A percentile compares a stretch with the other conserved stretches of the same genome.
Conservation (phyloP, 371 early-diverging fungal genomes). For the Fennellomyces sp. region DNA sequence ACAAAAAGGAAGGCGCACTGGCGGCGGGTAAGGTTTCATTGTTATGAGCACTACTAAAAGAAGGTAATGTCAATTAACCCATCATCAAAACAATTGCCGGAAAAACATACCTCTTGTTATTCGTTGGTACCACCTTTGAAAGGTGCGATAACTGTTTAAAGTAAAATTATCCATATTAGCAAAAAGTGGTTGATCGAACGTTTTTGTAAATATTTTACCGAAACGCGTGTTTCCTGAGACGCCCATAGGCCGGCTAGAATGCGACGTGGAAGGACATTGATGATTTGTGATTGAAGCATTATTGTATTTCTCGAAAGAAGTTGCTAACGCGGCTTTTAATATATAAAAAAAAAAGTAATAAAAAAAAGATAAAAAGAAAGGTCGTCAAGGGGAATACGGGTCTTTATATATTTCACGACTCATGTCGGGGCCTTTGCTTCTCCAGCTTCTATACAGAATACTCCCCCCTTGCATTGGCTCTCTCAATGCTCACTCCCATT, state of each 20-base stretch:
- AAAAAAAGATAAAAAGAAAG: slow-evolving; percentile 7
- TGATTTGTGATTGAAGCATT: slow-evolving; percentile 48
- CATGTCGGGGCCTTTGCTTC: slow-evolving; percentile 7
- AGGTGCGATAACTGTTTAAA: slow-evolving; percentile 18
- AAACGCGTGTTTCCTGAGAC: slow-evolving; percentile 40
- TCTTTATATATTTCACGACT: slow-evolving; percentile 1
- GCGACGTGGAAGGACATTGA: slow-evolving; percentile 40
- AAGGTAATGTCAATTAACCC: not conserved
- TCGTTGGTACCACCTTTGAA: not conserved
- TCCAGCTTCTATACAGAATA: slow-evolving; percentile 16
- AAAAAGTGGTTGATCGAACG: not conserved
- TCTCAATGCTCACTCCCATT: not conserved
- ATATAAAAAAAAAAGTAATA: slow-evolving; percentile 7
- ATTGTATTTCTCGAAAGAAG: not conserved
- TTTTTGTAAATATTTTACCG: slow-evolving; percentile 25
- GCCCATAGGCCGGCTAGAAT: slow-evolving; percentile 42
- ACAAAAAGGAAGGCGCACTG: slow-evolving; percentile 62
- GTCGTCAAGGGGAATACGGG: not conserved
- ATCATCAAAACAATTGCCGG: too few relatives aligned
- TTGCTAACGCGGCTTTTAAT: not conserved
- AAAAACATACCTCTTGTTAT: not conserved
- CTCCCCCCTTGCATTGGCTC: slow-evolving; percentile 10
- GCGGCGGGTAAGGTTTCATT: slow-evolving; percentile 20
- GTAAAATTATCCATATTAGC: not conserved
- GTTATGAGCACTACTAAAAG: slow-evolving; percentile 15